Evolutionary conservation across 768 basidiomycete species (phyloP).

Genomic region (Artomyces pyxidatus): DNA sequence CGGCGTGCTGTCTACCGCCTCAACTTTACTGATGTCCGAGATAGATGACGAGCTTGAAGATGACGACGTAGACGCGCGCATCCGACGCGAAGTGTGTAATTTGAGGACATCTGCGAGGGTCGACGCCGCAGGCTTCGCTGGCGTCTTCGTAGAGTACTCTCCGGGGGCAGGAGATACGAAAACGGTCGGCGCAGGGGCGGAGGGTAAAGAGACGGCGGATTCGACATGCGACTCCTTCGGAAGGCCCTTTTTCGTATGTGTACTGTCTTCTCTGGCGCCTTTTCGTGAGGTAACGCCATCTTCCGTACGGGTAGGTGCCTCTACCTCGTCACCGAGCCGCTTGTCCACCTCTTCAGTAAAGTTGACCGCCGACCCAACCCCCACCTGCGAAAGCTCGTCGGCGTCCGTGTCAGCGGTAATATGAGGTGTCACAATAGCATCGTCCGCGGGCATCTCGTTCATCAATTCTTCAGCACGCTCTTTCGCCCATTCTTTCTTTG

Average conservation of each 20-base stretch:
- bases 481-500: conserved; percentile 39
- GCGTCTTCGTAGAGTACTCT: conserved; percentile 5
- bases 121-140: background rate
- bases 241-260: no score
- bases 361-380: background rate
- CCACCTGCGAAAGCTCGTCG: background rate
- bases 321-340: background rate
- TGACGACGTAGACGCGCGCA: conserved; percentile 34
- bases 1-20: conserved; percentile 12
- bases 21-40: conserved; percentile 15
- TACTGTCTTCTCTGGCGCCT: no score
- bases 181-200: no score
- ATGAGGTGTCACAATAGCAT: conserved; percentile 11
- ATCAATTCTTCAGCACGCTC: conserved; percentile 41
- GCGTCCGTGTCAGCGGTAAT: background rate
- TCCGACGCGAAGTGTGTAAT: conserved; percentile 62
- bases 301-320: background rate
- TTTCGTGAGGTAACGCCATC: no score
- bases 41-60: conserved; percentile 7
- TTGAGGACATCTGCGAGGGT: conserved; percentile 48
- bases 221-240: background rate
- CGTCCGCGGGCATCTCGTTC: conserved; percentile 38
- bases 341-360: background rate
- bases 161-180: no score
- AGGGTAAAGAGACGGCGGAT: no score